phyloP scores from a whole-genome alignment of 768 basidiomycete species.

The Mycena latifolia region DNA sequence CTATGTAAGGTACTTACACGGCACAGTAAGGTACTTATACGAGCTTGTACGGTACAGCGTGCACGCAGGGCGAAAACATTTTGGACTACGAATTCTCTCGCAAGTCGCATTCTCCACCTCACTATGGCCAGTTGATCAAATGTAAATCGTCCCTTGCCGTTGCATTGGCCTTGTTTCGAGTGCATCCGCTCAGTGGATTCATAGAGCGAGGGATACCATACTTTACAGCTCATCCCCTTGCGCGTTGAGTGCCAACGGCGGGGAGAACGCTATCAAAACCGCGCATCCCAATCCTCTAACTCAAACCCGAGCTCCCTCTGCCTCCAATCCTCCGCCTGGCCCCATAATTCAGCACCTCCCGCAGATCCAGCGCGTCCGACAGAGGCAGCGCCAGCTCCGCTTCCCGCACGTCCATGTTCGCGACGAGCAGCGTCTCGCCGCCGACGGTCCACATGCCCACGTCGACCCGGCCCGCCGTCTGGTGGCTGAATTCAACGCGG shows the following conservation, averaged over 20 bases:
- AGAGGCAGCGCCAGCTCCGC: slow-evolving; percentile 24
- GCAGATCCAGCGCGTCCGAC: slow-evolving; percentile 5
- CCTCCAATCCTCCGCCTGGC: background rate
- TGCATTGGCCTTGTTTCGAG: no score
- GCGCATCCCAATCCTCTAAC: slow-evolving; percentile 28
- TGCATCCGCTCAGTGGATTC: no score
- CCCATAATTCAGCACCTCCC: slow-evolving; percentile 29
- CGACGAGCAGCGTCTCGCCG: slow-evolving; percentile 45
- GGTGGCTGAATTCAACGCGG: slow-evolving; percentile 38
- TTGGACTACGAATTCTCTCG: no score
- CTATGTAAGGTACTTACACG: no score
- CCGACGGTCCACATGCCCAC: slow-evolving; percentile 49
- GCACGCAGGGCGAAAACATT: no score
- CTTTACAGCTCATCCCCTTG: slow-evolving; percentile 20
- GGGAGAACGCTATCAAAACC: slow-evolving; percentile 12
- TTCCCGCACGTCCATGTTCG: slow-evolving; percentile 45
- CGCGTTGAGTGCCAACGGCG: slow-evolving; percentile 1
- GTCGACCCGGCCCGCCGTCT: slow-evolving; percentile 41
- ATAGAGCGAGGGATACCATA: no score
- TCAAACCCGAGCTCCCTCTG: slow-evolving; percentile 15
- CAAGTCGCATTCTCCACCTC: no score
- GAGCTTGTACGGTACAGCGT: no score
- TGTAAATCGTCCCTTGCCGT: no score
- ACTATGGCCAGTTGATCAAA: no score
- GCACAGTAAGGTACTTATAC: no score